phyloP scores from a whole-genome alignment of 805 yeast genomes.

The Metschnikowia chrysomelidarum region DNA sequence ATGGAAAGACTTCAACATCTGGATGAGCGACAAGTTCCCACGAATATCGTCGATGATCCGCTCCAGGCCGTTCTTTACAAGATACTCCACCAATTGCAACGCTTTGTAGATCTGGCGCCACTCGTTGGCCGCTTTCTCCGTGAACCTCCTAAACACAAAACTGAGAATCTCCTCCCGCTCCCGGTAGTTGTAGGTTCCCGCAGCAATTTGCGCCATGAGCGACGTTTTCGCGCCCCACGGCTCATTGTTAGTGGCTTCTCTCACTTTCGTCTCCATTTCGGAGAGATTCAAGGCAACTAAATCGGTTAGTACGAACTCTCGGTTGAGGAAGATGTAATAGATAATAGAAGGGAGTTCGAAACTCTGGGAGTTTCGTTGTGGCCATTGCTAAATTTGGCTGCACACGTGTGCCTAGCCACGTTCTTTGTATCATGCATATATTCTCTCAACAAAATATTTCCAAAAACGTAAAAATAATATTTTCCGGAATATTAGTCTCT shows the following conservation, averaged over 20 bases:
- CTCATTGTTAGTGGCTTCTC: slow-evolving; percentile 98
- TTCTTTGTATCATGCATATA: no score
- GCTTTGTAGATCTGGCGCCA: slow-evolving; percentile 99
- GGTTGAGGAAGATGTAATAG: neutral
- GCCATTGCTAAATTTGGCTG: no score
- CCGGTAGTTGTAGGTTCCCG: slow-evolving; percentile 85
- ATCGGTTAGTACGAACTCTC: neutral
- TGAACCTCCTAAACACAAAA: slow-evolving; percentile 81
- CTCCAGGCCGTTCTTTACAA: slow-evolving; percentile 90
- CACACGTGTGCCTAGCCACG: no score
- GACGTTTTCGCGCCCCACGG: slow-evolving; percentile 98
- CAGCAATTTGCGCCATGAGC: slow-evolving; percentile 91
- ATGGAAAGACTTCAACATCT: slow-evolving; percentile 90
- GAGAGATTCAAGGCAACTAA: slow-evolving; percentile 82
- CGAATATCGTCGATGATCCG: slow-evolving; percentile 94
- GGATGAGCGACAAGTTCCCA: slow-evolving; percentile 73
- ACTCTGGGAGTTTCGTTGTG: neutral
- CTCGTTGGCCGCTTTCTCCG: slow-evolving; percentile 93
- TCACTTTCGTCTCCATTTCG: slow-evolving; percentile 94
- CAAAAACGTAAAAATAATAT: no score
- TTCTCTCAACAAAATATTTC: no score
- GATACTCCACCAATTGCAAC: slow-evolving; percentile 84
- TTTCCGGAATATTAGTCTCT: no score
- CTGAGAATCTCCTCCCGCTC: slow-evolving; percentile 78
- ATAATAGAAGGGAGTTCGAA: neutral